Evolutionary conservation across 148 eudicot species (phyloP), one percentile per base, ranked within the genome.

Genomic region (Rheum nobile): DNA sequence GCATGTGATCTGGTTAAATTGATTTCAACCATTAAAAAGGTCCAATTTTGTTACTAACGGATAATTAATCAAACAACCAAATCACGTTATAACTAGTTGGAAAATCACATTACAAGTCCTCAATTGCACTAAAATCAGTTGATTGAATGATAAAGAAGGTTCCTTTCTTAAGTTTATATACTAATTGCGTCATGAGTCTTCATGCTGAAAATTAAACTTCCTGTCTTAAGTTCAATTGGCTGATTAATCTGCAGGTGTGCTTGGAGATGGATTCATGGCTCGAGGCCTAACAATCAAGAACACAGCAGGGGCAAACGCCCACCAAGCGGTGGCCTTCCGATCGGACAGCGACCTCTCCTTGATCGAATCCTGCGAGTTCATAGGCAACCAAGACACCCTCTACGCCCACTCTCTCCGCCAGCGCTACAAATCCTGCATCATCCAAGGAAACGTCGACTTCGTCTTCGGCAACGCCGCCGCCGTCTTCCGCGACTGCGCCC

Each of bases 311-410:
- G 91, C 94, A 1, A 83, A 83, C 37, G 88, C 89, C n/a, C 92
- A 87, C 68, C 98, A 93, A 69, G 98, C 98, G 5, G 98, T 93
- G 13, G 96, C 98, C 61, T 93, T 91, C 79, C 80, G 90, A 22
- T 91, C 92, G 0, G 95, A 91, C 79, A 93, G 98, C 35, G 98
- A 93, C 54, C 86, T 84, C 39, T 91, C 97, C 43, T 47, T 86
- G 0, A 63, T 93, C 1, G 88, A 90, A 47, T 83, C 89, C 77
- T 88, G 96, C 19, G 96, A 90, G 78, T 93, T 93, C 82, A 76
- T 93, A 0, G 90, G 98, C 48, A 93, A 93, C 74, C 98, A 93
- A 78, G 98, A 93, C 82, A 93, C 98, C 9, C 87, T 93, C n/a
- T 93, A 93, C 69, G 89, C 88, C 4, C 98, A 91, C 75, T 78